Conservation (phyloP, 2,329 filamentous ascomycete genomes). For the Zasmidium angulare region DNA sequence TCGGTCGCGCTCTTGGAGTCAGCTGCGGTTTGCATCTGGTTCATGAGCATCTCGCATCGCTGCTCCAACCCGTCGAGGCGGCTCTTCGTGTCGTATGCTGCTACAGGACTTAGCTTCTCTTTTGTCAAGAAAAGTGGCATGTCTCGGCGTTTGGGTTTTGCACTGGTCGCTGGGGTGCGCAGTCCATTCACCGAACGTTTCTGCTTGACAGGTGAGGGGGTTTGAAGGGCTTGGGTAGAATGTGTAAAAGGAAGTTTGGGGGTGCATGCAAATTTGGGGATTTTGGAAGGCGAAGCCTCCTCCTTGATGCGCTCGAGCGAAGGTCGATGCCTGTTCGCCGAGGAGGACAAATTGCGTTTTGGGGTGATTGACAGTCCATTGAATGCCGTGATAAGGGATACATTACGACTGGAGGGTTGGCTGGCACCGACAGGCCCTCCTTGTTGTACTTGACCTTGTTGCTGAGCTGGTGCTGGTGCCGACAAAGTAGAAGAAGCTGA, state of each 20-base stretch:
- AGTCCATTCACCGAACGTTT: constrained; percentile 27
- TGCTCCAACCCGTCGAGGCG: constrained; percentile 74
- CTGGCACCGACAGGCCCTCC: constrained; percentile 26
- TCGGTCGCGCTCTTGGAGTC: constrained; percentile 69
- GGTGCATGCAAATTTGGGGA: constrained; percentile 35
- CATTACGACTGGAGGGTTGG: constrained; percentile 28
- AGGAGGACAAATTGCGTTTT: constrained; percentile 16
- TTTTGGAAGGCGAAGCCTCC: constrained; percentile 33
- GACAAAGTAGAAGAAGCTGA: constrained; percentile 23
- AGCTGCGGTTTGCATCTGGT: constrained; percentile 68
- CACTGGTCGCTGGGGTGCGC: constrained; percentile 27
- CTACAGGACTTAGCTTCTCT: constrained; percentile 48
- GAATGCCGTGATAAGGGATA: constrained; percentile 32
- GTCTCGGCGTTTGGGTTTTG: constrained; percentile 29
- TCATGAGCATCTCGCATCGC: constrained; percentile 69
- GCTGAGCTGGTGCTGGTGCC: constrained; percentile 13
- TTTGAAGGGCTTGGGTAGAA: constrained; percentile 29
- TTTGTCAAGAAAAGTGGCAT: constrained; percentile 72
- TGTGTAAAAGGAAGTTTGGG: constrained; percentile 29
- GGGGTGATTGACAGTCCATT: constrained; percentile 29
- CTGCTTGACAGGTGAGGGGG: constrained; percentile 32
- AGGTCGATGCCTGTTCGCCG: constrained; percentile 27
- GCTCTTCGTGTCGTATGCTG: constrained; percentile 74
- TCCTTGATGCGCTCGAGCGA: constrained; percentile 35
- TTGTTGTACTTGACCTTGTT: constrained; percentile 16